Conservation (phyloP, 225 moss, liverwort and hornwort species). For the Physcomitrium patens region DNA sequence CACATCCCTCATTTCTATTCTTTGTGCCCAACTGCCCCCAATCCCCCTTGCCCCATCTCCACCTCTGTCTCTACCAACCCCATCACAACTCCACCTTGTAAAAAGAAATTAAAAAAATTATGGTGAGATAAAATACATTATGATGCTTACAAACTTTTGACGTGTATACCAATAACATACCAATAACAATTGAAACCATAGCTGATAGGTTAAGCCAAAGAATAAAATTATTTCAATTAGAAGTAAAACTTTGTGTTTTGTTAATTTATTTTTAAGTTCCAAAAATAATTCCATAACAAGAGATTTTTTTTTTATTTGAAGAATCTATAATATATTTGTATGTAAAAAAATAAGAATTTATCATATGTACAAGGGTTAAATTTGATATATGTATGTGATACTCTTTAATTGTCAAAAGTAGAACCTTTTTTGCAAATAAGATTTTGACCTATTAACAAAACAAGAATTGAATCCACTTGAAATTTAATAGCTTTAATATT, state of each 20-base stretch:
- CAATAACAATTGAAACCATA: slow-evolving; percentile 38
- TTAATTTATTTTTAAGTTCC: slow-evolving; percentile 16
- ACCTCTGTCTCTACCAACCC: too few relatives aligned
- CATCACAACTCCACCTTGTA: too few relatives aligned
- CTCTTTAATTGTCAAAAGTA: slow-evolving; percentile 15
- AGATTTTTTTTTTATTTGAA: background rate
- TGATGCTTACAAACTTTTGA: fast-evolving
- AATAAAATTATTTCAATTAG: slow-evolving; percentile 28
- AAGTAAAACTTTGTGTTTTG: slow-evolving; percentile 21
- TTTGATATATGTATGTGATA: slow-evolving; percentile 35
- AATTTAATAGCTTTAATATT: too few relatives aligned
- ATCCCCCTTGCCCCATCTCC: too few relatives aligned
- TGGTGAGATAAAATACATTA: background rate
- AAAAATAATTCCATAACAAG: slow-evolving; percentile 31
- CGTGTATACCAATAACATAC: background rate
- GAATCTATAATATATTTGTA: too few relatives aligned
- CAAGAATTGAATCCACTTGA: slow-evolving; percentile 31
- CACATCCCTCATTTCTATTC: too few relatives aligned
- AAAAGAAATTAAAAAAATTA: background rate
- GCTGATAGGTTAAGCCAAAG: slow-evolving; percentile 34
- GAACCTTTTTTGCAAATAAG: slow-evolving; percentile 31
- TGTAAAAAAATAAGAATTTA: slow-evolving; percentile 22
- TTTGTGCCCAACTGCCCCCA: too few relatives aligned
- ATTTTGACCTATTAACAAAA: slow-evolving; percentile 41
- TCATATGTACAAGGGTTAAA: slow-evolving; percentile 39